phyloP scores from a whole-genome alignment of 495 filamentous ascomycete species.

The Melanomma pulvis-pyrius region DNA sequence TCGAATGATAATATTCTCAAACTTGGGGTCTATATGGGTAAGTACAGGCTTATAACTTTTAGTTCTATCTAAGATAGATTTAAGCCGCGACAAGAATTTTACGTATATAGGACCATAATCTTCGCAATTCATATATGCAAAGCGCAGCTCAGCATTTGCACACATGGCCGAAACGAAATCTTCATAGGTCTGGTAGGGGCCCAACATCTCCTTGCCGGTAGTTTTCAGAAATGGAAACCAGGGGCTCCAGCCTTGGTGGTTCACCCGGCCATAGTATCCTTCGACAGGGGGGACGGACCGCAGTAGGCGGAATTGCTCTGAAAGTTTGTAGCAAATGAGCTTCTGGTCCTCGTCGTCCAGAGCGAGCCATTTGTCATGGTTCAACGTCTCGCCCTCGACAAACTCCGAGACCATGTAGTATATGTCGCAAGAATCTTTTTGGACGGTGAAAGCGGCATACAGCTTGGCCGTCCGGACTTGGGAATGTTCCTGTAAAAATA shows the following conservation, averaged over 20 bases:
- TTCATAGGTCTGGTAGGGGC: constrained; percentile 1
- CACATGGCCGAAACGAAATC: background rate
- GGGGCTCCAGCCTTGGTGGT: background rate
- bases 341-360: background rate
- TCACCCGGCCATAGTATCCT: background rate
- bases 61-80: background rate
- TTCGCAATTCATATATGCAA: background rate
- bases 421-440: background rate
- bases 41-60: background rate
- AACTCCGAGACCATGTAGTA: constrained; percentile 4
- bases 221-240: background rate
- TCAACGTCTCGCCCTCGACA: background rate
- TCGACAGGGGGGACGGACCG: constrained; percentile 5
- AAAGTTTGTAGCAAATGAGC: background rate
- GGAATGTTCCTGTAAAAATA: background rate
- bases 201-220: background rate
- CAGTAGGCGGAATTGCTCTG: background rate
- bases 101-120: background rate
- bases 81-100: background rate
- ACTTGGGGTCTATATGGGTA: background rate
- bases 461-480: constrained; percentile 1
- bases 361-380: no score
- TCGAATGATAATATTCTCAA: background rate
- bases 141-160: background rate
- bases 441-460: background rate